Conservation (phyloP, 2,329 filamentous ascomycete genomes). For the Macrophomina pseudophaseolina region DNA sequence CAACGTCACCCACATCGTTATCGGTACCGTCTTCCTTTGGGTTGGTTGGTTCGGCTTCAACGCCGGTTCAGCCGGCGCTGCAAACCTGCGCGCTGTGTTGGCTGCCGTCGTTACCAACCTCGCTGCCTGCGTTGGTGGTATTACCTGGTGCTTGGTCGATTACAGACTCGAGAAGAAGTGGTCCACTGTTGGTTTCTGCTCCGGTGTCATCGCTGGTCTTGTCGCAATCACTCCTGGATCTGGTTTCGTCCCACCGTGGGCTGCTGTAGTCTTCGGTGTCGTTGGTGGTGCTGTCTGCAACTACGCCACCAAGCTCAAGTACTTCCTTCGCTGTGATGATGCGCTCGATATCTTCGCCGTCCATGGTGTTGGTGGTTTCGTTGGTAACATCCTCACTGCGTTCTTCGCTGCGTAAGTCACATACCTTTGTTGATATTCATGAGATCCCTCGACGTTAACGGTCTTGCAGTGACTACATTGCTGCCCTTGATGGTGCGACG, state of each 20-base stretch:
- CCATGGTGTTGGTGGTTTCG: conserved; percentile 76
- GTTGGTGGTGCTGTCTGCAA: conserved; percentile 80
- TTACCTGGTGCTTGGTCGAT: conserved; percentile 89
- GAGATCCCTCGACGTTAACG: background rate
- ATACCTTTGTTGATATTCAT: background rate
- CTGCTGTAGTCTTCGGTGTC: conserved; percentile 78
- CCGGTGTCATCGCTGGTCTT: conserved; percentile 83
- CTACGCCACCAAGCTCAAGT: conserved; percentile 91
- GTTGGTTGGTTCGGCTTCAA: conserved; percentile 97
- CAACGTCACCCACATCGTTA: conserved; percentile 90
- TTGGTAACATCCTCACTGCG: conserved; percentile 78
- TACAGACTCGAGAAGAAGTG: conserved; percentile 89
- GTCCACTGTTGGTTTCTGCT: conserved; percentile 93
- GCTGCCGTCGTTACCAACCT: conserved; percentile 86
- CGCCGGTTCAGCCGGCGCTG: conserved; percentile 78
- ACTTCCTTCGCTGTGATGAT: conserved; percentile 79
- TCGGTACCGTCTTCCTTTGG: conserved; percentile 93
- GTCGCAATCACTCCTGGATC: conserved; percentile 89
- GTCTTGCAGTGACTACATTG: conserved; percentile 71
- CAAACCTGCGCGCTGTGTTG: conserved; percentile 85
- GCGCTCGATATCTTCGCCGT: conserved; percentile 89
- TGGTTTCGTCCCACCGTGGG: conserved; percentile 84
- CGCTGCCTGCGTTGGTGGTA: conserved; percentile 80
- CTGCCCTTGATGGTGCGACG: conserved; percentile 73
- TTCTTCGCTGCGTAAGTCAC: conserved; percentile 75